Evolutionary conservation across 345 rosid genomes (phyloP).

Genomic region (Eucalyptus cloeziana): DNA sequence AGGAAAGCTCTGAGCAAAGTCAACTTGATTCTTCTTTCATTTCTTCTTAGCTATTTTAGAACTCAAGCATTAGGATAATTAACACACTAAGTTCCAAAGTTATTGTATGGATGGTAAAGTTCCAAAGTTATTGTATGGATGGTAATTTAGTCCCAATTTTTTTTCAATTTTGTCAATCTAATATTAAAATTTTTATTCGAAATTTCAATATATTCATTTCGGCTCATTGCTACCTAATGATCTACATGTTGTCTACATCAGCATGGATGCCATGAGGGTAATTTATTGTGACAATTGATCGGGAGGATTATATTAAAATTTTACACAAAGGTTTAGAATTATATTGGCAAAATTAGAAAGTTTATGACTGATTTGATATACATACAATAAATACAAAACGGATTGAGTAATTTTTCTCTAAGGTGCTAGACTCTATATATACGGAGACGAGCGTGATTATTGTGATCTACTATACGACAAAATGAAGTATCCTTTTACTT

Average conservation of each 20-base stretch:
- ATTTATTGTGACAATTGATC: fast-evolving
- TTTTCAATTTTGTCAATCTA: too few relatives aligned
- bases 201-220: too few relatives aligned
- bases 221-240: fast-evolving
- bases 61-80: not conserved
- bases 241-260: too few relatives aligned
- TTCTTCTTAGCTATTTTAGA: not conserved
- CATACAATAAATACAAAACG: too few relatives aligned
- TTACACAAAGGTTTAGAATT: too few relatives aligned
- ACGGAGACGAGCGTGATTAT: fast-evolving
- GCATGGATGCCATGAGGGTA: fast-evolving
- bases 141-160: not conserved
- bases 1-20: not conserved
- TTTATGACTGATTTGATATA: too few relatives aligned
- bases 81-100: not conserved
- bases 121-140: too few relatives aligned
- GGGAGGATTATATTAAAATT: fast-evolving
- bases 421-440: not conserved
- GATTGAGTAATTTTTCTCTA: not conserved
- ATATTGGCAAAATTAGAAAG: too few relatives aligned
- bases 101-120: not conserved
- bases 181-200: too few relatives aligned
- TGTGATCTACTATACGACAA: not conserved
- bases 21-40: not conserved
- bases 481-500: not conserved